Evolutionary conservation across 306 rosid species (phyloP).

Genomic region (Arachis stenosperma): DNA sequence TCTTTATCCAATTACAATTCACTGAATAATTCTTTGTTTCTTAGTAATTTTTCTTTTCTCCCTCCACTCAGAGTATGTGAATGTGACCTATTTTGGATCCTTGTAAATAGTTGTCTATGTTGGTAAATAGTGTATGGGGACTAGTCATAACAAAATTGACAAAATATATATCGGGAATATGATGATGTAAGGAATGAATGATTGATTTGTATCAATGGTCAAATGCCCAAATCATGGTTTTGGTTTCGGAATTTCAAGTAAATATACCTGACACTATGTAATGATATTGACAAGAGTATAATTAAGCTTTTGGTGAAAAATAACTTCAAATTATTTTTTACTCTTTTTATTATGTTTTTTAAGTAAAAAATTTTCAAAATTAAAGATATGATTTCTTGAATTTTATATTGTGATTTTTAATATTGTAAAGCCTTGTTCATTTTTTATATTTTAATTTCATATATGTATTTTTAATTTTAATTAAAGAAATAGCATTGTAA

Average conservation of each 20-base stretch:
- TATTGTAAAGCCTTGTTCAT: too few relatives aligned
- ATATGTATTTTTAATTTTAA: too few relatives aligned
- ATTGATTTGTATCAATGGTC: conserved; percentile 4
- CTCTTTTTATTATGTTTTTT: too few relatives aligned
- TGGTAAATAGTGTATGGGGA: conserved; percentile 2
- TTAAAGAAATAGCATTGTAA: too few relatives aligned
- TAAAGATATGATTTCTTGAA: too few relatives aligned
- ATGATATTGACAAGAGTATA: background rate
- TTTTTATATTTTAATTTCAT: too few relatives aligned
- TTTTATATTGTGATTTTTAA: too few relatives aligned
- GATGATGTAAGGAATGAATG: background rate
- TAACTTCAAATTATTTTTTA: too few relatives aligned
- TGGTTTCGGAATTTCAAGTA: conserved; percentile 10
- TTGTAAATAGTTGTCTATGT: background rate
- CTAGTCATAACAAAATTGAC: conserved; percentile 6
- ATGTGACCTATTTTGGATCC: conserved; percentile 31
- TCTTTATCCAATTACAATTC: conserved; percentile 32
- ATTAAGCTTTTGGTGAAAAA: too few relatives aligned
- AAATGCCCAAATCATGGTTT: conserved; percentile 5
- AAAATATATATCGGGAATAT: conserved; percentile 11
- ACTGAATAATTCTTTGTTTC: conserved; percentile 13
- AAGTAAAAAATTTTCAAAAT: too few relatives aligned
- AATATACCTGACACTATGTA: background rate
- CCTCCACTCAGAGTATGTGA: conserved; percentile 31
- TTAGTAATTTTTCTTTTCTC: background rate